Conservation (phyloP, 768 basidiomycete species). For the Agaricus sinodeliciosus region DNA sequence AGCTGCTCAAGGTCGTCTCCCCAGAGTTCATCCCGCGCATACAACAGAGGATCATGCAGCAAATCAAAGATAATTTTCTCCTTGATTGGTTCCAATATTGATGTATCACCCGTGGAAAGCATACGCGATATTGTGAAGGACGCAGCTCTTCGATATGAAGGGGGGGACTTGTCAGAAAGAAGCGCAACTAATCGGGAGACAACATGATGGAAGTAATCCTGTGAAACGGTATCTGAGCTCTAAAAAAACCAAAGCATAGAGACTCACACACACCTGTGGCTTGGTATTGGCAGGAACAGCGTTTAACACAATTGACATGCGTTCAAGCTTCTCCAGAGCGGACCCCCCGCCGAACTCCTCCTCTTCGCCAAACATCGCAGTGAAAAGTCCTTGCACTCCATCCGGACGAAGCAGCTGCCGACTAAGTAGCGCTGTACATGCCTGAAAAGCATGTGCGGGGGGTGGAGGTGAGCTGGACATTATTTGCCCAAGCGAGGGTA, state of each 20-base stretch:
- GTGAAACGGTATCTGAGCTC: neutral
- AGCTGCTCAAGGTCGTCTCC: neutral
- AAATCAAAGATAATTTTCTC: conserved; percentile 34
- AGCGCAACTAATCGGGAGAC: conserved; percentile 50
- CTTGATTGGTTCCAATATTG: conserved; percentile 21
- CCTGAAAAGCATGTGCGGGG: conserved; percentile 46
- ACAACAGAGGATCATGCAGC: conserved; percentile 49
- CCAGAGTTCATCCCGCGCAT: neutral
- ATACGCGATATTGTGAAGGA: conserved; percentile 67
- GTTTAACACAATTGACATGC: conserved; percentile 56
- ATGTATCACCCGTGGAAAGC: conserved; percentile 32
- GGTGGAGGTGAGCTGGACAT: conserved; percentile 38
- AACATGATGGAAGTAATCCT: conserved; percentile 60
- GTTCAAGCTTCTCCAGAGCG: conserved; percentile 65
- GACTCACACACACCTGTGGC: conserved; percentile 39
- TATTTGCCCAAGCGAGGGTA: conserved; percentile 57
- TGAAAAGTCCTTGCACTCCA: conserved; percentile 64
- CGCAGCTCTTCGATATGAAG: conserved; percentile 50
- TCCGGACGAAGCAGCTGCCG: conserved; percentile 64
- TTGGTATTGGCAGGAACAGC: conserved; percentile 53
- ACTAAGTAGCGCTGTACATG: conserved; percentile 59
- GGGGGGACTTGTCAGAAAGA: conserved; percentile 34
- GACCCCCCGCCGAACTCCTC: conserved; percentile 42
- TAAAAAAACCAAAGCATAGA: neutral
- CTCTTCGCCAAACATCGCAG: conserved; percentile 63